Conservation (phyloP, 2,329 filamentous ascomycete genomes). For the Elsinoe ampelina region DNA sequence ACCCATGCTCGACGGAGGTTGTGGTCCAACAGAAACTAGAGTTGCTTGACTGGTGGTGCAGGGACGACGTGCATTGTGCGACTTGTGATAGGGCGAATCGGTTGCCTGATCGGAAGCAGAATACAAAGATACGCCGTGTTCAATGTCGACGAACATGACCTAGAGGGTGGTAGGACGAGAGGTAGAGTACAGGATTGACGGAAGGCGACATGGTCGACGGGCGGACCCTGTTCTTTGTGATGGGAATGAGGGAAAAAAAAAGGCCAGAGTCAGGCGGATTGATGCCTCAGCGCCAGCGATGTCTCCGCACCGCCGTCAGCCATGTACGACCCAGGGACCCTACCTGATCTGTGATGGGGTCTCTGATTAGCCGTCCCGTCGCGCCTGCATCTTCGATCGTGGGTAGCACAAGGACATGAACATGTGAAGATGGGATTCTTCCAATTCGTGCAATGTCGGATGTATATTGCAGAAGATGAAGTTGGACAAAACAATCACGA, state of each 20-base stretch:
- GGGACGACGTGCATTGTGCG: background rate
- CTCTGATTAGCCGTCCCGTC: background rate
- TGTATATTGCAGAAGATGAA: background rate
- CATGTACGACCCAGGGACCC: background rate
- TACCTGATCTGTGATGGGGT: background rate
- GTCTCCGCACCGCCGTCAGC: background rate
- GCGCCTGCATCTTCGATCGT: background rate
- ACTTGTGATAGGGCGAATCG: background rate
- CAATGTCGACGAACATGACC: slow-evolving; percentile 6
- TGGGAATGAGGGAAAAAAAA: background rate
- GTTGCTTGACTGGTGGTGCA: background rate
- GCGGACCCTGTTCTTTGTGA: background rate
- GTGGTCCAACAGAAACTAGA: background rate
- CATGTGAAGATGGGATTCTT: no score
- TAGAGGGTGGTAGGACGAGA: background rate
- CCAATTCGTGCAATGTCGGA: background rate
- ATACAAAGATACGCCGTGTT: background rate
- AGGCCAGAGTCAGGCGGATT: background rate
- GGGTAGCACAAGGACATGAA: no score
- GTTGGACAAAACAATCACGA: background rate
- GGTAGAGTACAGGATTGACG: background rate
- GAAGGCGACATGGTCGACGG: background rate
- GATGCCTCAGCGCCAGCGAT: background rate
- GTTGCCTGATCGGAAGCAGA: background rate
- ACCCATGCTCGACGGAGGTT: background rate